phyloP scores from a whole-genome alignment of 805 yeast species.

The Monosporozyma aquatica region DNA sequence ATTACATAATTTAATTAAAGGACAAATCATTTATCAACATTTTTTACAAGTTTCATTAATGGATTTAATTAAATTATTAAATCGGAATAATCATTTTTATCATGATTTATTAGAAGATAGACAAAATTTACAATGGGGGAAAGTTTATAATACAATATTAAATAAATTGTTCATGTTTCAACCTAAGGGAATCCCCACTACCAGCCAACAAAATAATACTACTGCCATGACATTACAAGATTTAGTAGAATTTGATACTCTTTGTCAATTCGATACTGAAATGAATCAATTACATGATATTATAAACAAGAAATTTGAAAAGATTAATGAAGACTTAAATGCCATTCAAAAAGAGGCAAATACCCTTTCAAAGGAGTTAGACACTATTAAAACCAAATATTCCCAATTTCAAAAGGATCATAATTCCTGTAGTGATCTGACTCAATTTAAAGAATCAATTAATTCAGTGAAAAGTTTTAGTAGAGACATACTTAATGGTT shows the following conservation, averaged over 20 bases:
- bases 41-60: neutral
- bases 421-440: slow-evolving; percentile 20
- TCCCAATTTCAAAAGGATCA: slow-evolving; percentile 14
- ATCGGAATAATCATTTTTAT: neutral
- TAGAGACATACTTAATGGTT: slow-evolving; percentile 14
- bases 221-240: slow-evolving; percentile 2
- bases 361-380: slow-evolving; percentile 2
- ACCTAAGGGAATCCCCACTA: neutral
- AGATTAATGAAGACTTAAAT: slow-evolving; percentile 13
- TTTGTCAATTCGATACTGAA: neutral
- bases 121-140: neutral
- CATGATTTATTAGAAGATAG: neutral
- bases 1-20: neutral
- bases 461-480: slow-evolving; percentile 12
- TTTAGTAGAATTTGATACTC: neutral
- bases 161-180: slow-evolving; percentile 1
- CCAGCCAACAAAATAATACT: neutral
- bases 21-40: neutral
- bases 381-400: slow-evolving; percentile 6
- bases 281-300: neutral
- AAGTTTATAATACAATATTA: neutral
- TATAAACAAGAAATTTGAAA: slow-evolving; percentile 10
- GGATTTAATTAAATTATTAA: neutral
- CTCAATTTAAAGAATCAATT: slow-evolving; percentile 20
- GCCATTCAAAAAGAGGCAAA: slow-evolving; percentile 7